phyloP scores from a whole-genome alignment of 345 rosid species.

The Trapa bicornis region DNA sequence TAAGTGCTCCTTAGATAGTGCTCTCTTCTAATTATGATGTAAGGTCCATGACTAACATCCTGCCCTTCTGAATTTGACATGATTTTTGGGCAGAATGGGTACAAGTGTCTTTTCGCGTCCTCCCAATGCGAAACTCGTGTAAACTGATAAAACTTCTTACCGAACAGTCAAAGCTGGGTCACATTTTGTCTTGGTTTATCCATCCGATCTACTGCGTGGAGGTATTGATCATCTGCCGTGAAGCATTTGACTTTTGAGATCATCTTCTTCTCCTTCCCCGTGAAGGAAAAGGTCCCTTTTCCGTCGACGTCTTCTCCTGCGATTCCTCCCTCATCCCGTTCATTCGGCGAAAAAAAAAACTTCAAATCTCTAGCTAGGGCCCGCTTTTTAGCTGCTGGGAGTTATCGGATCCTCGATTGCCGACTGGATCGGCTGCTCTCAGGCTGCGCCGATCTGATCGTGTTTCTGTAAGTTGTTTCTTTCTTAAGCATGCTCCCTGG shows the following conservation, averaged over 20 bases:
- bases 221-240: not conserved
- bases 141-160: slow-evolving; percentile 8
- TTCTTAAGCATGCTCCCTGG: not conserved
- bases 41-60: too few species aligned
- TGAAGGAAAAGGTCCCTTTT: not conserved
- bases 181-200: too few species aligned
- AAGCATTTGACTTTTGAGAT: not conserved
- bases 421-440: not conserved
- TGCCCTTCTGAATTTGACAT: too few species aligned
- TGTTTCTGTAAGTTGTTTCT: not conserved
- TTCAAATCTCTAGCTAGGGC: not conserved
- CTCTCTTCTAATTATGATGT: too few species aligned
- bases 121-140: slow-evolving; percentile 2
- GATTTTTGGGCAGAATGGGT: not conserved
- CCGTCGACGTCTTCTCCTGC: not conserved
- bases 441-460: not conserved
- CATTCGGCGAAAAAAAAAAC: not conserved
- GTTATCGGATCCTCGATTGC: not conserved
- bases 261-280: slow-evolving; percentile 3
- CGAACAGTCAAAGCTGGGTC: slow-evolving; percentile 17
- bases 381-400: not conserved
- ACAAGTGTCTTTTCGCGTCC: slow-evolving; percentile 5
- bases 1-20: too few species aligned
- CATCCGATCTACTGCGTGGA: too few species aligned
- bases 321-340: not conserved